Conservation (phyloP, 345 rosid genomes). For the Microcos paniculata region DNA sequence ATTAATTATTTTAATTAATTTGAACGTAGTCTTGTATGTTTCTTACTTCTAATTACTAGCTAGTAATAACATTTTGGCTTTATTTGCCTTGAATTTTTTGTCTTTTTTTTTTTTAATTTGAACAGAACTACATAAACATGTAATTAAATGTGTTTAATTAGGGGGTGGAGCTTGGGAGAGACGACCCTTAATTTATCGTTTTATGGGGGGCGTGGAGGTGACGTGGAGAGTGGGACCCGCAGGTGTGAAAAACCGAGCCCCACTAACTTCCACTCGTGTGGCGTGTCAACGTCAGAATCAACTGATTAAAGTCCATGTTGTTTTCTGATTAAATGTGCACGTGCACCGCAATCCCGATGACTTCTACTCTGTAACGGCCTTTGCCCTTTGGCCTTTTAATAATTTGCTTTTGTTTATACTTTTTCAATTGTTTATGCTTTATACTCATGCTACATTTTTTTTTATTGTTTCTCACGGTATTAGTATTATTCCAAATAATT, state of each 20-base stretch:
- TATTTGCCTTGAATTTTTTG: neutral
- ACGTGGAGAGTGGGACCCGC: conserved; percentile 23
- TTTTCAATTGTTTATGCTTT: neutral
- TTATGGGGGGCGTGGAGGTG: conserved; percentile 6
- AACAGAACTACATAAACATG: no score
- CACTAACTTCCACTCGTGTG: conserved; percentile 35
- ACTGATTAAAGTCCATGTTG: neutral
- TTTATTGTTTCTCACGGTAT: neutral
- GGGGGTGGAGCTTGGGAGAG: neutral
- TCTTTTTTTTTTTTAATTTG: neutral
- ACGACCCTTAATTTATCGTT: conserved; percentile 35
- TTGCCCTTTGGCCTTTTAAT: neutral
- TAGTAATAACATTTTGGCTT: conserved; percentile 6
- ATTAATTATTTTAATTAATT: neutral
- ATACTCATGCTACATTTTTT: neutral
- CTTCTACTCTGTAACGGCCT: neutral
- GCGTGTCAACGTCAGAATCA: conserved; percentile 22
- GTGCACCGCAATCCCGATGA: conserved; percentile 40
- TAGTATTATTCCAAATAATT: neutral
- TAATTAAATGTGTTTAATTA: no score
- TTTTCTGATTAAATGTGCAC: conserved; percentile 19
- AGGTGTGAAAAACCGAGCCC: neutral
- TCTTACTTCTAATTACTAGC: neutral
- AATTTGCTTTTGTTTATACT: neutral
- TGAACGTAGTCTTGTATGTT: conserved; percentile 23